Evolutionary conservation across 768 basidiomycete species (phyloP), one percentile per base, ranked within the genome.

Genomic region (Russula dissimulans): DNA sequence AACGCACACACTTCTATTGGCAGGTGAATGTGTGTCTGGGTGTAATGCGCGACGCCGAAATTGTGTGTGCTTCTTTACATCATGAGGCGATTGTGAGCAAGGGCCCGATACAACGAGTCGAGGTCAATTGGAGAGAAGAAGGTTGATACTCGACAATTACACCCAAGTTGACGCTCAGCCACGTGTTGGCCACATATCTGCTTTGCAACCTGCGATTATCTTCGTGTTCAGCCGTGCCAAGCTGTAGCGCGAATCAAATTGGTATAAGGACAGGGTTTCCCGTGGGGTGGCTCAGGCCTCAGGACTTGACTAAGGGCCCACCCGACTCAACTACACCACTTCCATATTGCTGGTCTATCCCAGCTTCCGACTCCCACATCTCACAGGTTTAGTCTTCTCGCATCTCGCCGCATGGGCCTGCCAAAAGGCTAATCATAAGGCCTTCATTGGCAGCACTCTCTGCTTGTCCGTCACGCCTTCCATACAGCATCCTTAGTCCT

Each of bases 381-480:
- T 45, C 47, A 9, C 47, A 45, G 60, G 63, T 57, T 61, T 53
- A 54, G 56, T 52, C 63, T 56, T n/a, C 47, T 62, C 61, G 56
- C 56, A 56, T 63, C 62, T 46, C 48, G 32, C 54, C 58, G 62
- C 63, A 63, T 66, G 65, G 54, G 44, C 59, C 48, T 22, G 63
- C 65, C 62, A 64, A 42, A 63, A 66, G 65, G 65, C 65, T 34
- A 63, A 59, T 53, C 65, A 48, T 54, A 63, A 56, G 42, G 42
- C 48, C 53, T 58, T 43, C 18, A 42, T 46, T 31, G 52, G n/a
- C n/a, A n/a, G n/a, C n/a, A n/a, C 53, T 61, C 52, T 51, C 54
- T 54, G 29, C 46, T 22, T 45, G 61, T n/a, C 51, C 59, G 43
- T 46, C 48, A 34, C 10, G 62, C 59, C 62, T 41, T 48, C 65